phyloP scores from a whole-genome alignment of 768 basidiomycete genomes.

The Trametes punicea region DNA sequence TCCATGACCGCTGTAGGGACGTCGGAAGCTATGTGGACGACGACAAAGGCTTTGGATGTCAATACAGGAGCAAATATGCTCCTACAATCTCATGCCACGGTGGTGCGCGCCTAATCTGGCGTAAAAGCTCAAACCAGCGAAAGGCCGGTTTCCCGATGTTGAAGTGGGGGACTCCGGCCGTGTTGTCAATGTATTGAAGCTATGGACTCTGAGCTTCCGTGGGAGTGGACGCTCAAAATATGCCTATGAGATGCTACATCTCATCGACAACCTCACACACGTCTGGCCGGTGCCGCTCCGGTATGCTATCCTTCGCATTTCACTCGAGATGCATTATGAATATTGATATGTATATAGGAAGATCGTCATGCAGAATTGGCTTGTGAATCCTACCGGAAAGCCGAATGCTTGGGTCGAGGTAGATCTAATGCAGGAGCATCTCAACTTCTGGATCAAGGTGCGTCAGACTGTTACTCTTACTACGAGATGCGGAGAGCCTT shows the following conservation, averaged over 20 bases:
- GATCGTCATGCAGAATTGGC: slow-evolving; percentile 34
- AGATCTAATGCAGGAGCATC: slow-evolving; percentile 35
- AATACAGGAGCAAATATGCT: too few relatives aligned
- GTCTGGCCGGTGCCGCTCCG: slow-evolving; percentile 18
- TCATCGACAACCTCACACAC: slow-evolving; percentile 18
- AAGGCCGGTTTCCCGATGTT: too few relatives aligned
- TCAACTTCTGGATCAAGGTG: slow-evolving; percentile 36
- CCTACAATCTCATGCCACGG: too few relatives aligned
- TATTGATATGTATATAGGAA: slow-evolving; percentile 16
- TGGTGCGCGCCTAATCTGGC: too few relatives aligned
- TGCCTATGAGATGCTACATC: slow-evolving; percentile 21
- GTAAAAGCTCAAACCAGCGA: too few relatives aligned
- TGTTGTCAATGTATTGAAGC: slow-evolving; percentile 24
- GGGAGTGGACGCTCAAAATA: slow-evolving; percentile 31
- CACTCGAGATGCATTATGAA: too few relatives aligned
- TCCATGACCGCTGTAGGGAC: too few relatives aligned
- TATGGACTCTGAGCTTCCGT: slow-evolving; percentile 25
- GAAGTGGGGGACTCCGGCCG: slow-evolving; percentile 31
- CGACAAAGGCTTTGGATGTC: too few relatives aligned
- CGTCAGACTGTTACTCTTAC: not conserved
- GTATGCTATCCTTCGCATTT: not conserved
- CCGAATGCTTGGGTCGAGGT: slow-evolving; percentile 26
- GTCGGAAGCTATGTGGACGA: too few relatives aligned
- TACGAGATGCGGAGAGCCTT: not conserved
- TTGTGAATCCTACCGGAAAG: slow-evolving; percentile 29